phyloP scores from a whole-genome alignment of 2,329 filamentous ascomycete genomes.

The Thelonectria rubi region DNA sequence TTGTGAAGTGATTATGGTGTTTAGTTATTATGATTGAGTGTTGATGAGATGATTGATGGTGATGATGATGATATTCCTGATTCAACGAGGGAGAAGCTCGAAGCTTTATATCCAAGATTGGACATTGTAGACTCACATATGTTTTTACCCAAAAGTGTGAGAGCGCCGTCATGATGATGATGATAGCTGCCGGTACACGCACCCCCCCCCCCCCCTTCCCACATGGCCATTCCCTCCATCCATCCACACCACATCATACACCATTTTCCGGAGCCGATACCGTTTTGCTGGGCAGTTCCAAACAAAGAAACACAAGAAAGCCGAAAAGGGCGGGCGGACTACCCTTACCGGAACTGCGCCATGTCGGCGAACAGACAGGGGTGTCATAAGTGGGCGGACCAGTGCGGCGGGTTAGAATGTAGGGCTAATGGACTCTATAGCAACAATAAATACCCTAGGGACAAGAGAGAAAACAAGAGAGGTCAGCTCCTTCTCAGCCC shows the following conservation, averaged over 20 bases:
- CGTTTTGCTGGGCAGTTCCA: constrained; percentile 23
- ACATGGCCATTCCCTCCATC: too few relatives aligned
- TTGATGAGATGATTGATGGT: constrained; percentile 2
- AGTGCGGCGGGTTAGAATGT: constrained; percentile 11
- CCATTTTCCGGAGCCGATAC: neutral
- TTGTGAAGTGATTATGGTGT: constrained; percentile 2
- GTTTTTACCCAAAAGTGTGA: neutral
- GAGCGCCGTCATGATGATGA: neutral
- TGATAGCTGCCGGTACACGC: too few relatives aligned
- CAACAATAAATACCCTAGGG: too few relatives aligned
- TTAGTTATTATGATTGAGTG: constrained; percentile 4
- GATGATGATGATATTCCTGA: constrained; percentile 20
- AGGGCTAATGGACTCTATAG: constrained; percentile 19
- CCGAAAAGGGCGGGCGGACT: constrained; percentile 18
- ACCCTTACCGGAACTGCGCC: constrained; percentile 15
- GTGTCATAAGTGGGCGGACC: constrained; percentile 13
- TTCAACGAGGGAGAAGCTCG: constrained; percentile 6
- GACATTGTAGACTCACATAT: neutral
- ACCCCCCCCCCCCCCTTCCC: too few relatives aligned
- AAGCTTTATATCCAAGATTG: constrained; percentile 21
- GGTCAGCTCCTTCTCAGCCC: neutral
- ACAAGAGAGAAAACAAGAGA: neutral
- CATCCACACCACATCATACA: too few relatives aligned
- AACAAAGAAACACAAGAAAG: constrained; percentile 36
- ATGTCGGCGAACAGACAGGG: constrained; percentile 30